Percentiles rank a stretch among this genome's conserved stretches.
phyloP scores from a whole-genome alignment of 1,284 basidiomycete genomes.

The Cutaneotrichosporon sp. region DNA sequence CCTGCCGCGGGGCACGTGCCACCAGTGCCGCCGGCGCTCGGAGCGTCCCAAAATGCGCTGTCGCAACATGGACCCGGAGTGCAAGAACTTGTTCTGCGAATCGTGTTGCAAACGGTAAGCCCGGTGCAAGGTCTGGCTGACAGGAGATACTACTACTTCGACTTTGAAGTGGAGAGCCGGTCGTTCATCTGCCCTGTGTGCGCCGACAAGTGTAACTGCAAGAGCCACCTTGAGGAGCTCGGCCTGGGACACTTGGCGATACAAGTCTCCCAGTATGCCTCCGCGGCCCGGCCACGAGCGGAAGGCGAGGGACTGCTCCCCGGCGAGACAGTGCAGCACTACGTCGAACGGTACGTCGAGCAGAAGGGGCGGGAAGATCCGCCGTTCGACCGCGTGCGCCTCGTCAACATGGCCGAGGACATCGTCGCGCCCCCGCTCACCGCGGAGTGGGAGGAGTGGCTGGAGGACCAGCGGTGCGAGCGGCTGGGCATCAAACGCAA shows the following conservation, averaged over 20 bases:
- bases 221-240: conserved; percentile 39
- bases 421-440: conserved; percentile 33
- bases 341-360: conserved; percentile 29
- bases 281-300: no score
- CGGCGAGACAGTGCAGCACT: conserved; percentile 34
- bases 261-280: no score
- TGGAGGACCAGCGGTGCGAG: conserved; percentile 10
- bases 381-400: conserved; percentile 39
- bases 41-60: conserved; percentile 49
- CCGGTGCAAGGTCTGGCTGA: no score
- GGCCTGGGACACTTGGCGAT: conserved; percentile 37
- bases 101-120: conserved; percentile 47
- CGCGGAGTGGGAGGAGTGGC: conserved; percentile 20
- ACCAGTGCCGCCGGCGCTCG: conserved; percentile 49
- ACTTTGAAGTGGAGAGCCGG: conserved; percentile 45
- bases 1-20: conserved; percentile 39
- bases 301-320: conserved; percentile 2
- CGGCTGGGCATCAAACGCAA: not conserved
- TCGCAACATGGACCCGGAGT: conserved; percentile 39
- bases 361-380: conserved; percentile 19
- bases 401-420: conserved; percentile 37
- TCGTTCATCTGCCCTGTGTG: conserved; percentile 50
- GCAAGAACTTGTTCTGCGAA: conserved; percentile 39
- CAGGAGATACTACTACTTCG: conserved; percentile 45
- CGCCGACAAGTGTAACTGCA: conserved; percentile 46